These are phyloP conservation scores for Xanthoconium purpureum DNA, from an alignment of 768 basidiomycete genomes.

Conservation along the genomic window DNA sequence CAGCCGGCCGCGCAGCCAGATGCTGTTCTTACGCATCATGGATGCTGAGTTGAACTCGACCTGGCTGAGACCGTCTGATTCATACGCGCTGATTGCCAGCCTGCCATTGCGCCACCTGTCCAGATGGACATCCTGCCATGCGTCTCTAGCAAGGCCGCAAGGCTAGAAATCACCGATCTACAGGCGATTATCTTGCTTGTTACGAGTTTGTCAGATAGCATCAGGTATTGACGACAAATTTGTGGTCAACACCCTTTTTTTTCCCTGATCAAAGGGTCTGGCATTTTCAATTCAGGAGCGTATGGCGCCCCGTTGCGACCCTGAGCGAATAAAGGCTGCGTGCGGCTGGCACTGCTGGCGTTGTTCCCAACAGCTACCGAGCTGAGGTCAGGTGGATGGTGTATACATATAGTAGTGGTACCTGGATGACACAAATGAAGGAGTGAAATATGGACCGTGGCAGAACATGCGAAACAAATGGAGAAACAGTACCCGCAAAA, in stretches of 20 bases:
- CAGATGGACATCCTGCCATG: conserved; percentile 15
- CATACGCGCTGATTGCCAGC: conserved; percentile 19
- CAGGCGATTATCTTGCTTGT: conserved; percentile 12
- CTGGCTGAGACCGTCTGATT: conserved; percentile 18
- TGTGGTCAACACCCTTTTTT: conserved; percentile 10
- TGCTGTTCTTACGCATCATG: conserved; percentile 8
- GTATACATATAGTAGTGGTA: conserved; percentile 25
- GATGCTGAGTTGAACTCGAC: neutral
- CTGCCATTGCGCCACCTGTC: conserved; percentile 20
- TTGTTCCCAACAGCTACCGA: conserved; percentile 1
- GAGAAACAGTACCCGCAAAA: conserved; percentile 13
- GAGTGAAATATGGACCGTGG: conserved; percentile 22
- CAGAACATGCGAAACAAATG: conserved; percentile 8
- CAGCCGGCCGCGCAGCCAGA: conserved; percentile 15
- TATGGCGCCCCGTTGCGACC: conserved; percentile 4
- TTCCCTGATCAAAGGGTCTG: neutral
- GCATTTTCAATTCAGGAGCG: conserved; percentile 9
- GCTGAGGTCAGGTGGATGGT: conserved; percentile 1
- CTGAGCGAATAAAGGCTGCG: conserved; percentile 5
- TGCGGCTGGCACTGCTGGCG: neutral
- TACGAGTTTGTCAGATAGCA: conserved; percentile 6
- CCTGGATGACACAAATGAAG: conserved; percentile 27
- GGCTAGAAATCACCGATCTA: conserved; percentile 4
- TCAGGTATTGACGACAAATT: conserved; percentile 18
- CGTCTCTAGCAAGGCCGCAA: conserved; percentile 18